These are phyloP conservation scores for Umbellularia californica DNA, from an alignment of 164 flowering plant genomes.

Conservation along the genomic window DNA sequence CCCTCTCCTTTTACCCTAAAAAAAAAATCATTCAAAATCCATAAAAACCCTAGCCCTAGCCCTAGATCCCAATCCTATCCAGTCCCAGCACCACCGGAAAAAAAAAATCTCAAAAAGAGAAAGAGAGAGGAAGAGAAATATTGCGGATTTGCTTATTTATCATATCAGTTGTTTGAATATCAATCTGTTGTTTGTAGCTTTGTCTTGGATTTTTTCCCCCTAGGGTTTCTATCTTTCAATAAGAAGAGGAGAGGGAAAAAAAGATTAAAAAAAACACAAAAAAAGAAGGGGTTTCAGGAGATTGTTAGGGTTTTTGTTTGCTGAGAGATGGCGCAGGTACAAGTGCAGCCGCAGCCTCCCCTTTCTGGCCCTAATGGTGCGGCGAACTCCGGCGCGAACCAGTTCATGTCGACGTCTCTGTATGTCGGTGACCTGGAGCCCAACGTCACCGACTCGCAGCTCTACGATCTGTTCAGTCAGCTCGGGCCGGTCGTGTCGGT, in stretches of 20 bases:
- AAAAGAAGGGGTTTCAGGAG: not conserved
- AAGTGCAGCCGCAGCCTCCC: conserved; percentile 36
- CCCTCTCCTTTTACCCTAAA: not conserved
- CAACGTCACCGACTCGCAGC: conserved; percentile 74
- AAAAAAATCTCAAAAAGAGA: too few species aligned
- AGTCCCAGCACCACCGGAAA: not conserved
- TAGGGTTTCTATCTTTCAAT: conserved; percentile 19
- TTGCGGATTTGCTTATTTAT: not conserved
- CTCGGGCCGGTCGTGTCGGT: conserved; percentile 77
- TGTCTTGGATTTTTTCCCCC: conserved; percentile 4
- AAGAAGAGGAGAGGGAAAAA: conserved; percentile 35
- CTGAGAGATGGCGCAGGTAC: conserved; percentile 60
- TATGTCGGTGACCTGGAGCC: conserved; percentile 78
- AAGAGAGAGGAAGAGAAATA: too few species aligned
- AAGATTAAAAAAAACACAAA: conserved; percentile 12
- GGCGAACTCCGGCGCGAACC: conserved; percentile 21
- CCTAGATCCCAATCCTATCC: not conserved
- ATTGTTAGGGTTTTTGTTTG: conserved; percentile 1
- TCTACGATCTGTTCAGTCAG: conserved; percentile 72
- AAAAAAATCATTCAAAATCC: not conserved
- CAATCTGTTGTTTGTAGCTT: not conserved
- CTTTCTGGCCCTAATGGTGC: conserved; percentile 32
- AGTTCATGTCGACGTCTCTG: conserved; percentile 49
- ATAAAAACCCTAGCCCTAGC: not conserved
- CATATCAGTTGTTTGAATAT: not conserved